Conservation (phyloP, 805 yeast species). For the Ogataea glucozyma region DNA sequence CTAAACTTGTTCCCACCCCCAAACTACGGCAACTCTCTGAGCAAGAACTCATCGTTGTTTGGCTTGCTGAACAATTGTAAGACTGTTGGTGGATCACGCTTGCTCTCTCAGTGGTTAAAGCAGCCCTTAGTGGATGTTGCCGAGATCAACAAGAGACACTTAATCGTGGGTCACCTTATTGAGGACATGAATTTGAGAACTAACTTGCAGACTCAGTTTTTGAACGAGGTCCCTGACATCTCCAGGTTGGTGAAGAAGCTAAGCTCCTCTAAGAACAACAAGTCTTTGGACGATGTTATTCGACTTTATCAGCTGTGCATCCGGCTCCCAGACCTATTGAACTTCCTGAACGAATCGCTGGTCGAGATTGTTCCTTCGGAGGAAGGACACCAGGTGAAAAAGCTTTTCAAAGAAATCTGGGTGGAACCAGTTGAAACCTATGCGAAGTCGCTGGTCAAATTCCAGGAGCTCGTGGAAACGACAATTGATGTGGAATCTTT, state of each 20-base stretch:
- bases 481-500: constrained; percentile 86
- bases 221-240: constrained; percentile 79
- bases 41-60: constrained; percentile 55
- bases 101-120: constrained; percentile 91
- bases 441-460: constrained; percentile 56
- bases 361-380: constrained; percentile 32
- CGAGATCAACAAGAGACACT: constrained; percentile 67
- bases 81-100: constrained; percentile 83
- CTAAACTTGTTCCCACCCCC: constrained; percentile 77
- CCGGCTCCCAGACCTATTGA: constrained; percentile 67
- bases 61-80: constrained; percentile 88
- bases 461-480: constrained; percentile 86
- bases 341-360: constrained; percentile 47
- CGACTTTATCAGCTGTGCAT: constrained; percentile 79
- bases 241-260: constrained; percentile 73
- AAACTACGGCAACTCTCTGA: constrained; percentile 46
- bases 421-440: constrained; percentile 52
- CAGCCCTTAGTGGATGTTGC: constrained; percentile 78
- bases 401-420: constrained; percentile 55
- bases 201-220: constrained; percentile 62
- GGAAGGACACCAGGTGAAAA: constrained; percentile 25
- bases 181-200: constrained; percentile 68
- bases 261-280: constrained; percentile 40
- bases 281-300: constrained; percentile 84
- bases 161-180: constrained; percentile 71